Base-by-base conservation (phyloP, 2,329 filamentous ascomycete species). In the Curvularia sp. region DNA sequence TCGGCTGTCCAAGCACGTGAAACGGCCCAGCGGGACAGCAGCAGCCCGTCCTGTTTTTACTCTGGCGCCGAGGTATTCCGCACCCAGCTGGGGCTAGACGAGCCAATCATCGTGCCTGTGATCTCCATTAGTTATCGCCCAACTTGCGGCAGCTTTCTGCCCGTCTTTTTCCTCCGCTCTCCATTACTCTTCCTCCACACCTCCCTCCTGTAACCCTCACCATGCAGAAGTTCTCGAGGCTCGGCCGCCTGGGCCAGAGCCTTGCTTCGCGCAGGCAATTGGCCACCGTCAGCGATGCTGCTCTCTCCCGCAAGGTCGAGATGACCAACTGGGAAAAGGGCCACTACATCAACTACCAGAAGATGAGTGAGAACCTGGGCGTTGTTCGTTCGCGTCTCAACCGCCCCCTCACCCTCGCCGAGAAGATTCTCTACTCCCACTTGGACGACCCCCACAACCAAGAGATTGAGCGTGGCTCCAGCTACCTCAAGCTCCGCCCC, bases 391-490 rank as follows among this genome's bases (percentile, higher is more conserved):
- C 84, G 73, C 89, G 95, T 75, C 87, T 99, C 69, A 96, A 97
- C 84, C 89, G 92, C 72, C 95, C 95, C 70, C 88, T 99, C 73
- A 95, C 93, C 72, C 97, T 89, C 79, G 92, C 93, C 78, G 95
- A 99, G 87, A 99, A 99, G 88, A 93, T 99, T 75, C 87, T 98
- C 72, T 99, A 99, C 86, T 98, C 94, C 63, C 95, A 99, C 82
- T 85, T 99, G 79, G 95, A 98, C 82, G 92, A 99, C 80, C 95
- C 95, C 55, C 91, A 98, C 75, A 89, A 88, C 71, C 94, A 98
- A 81, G 94, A 98, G 50, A 96, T 99, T 73, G 88, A 97, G 88
- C 92, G 95, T 79, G 95, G 95, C 76, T 88, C 87, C 73, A 97
- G 93, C 61, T 98, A 99, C 83, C 88, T 99, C 69, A 97, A 94